phyloP scores from a whole-genome alignment of 164 flowering plant genomes.

The Cinnamomum micranthum region DNA sequence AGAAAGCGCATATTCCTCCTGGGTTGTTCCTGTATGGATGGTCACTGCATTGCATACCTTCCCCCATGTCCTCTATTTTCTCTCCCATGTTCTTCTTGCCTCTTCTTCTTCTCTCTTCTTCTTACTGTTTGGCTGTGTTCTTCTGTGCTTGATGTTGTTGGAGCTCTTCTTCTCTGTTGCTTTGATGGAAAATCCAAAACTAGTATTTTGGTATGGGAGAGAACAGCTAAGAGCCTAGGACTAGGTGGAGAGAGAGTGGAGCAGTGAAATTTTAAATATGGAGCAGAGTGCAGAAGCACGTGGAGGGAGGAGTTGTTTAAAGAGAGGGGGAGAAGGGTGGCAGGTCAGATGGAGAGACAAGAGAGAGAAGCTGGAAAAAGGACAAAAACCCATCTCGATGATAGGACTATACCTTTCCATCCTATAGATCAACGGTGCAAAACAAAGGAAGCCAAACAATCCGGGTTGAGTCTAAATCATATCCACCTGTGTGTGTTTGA shows the following conservation, averaged over 20 bases:
- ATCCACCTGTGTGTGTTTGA: no score
- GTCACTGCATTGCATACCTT: slow-evolving; percentile 63
- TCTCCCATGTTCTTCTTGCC: slow-evolving; percentile 17
- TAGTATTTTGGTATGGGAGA: neutral
- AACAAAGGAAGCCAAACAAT: no score
- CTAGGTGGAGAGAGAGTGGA: neutral
- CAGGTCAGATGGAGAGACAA: neutral
- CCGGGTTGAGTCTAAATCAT: no score
- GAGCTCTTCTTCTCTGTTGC: neutral
- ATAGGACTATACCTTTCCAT: neutral
- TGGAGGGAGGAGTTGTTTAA: slow-evolving; percentile 7
- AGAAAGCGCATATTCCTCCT: slow-evolving; percentile 87
- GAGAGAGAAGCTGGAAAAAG: neutral
- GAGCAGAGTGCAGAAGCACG: slow-evolving; percentile 13
- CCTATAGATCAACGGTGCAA: neutral
- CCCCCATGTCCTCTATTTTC: slow-evolving; percentile 38
- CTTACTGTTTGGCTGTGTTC: neutral
- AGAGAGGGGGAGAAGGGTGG: neutral
- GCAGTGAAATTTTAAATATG: neutral
- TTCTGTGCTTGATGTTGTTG: neutral
- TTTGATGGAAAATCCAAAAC: neutral
- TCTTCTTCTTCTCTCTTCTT: neutral
- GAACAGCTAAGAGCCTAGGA: neutral
- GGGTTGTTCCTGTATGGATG: slow-evolving; percentile 73
- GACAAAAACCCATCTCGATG: neutral